Percentiles rank a stretch among this genome's conserved stretches.
phyloP scores from a whole-genome alignment of 148 eudicot genomes.

The Mesembryanthemum crystallinum region DNA sequence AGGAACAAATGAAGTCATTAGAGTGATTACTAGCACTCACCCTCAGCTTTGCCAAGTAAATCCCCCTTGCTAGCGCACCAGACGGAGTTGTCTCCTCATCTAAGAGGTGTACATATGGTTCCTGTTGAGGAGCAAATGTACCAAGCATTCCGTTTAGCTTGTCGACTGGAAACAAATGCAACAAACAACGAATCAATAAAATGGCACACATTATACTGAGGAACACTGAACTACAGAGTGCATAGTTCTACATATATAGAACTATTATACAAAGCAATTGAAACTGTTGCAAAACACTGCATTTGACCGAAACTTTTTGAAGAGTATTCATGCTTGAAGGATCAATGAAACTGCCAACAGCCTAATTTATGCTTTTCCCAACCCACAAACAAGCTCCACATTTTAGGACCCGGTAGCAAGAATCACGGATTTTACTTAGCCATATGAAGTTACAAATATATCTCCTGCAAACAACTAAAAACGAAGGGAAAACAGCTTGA shows the following conservation, averaged over 20 bases:
- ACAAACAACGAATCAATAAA: neutral
- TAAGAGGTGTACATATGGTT: conserved; percentile 45
- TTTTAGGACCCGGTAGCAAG: neutral
- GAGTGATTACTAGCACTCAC: conserved; percentile 23
- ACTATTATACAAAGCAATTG: neutral
- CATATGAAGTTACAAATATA: neutral
- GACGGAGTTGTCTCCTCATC: conserved; percentile 69
- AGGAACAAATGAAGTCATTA: neutral
- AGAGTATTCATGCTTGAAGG: too few species aligned
- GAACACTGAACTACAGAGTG: neutral
- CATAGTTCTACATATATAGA: neutral
- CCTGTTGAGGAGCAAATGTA: conserved; percentile 61
- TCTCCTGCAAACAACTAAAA: too few species aligned
- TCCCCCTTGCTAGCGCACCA: conserved; percentile 65
- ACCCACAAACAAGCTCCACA: neutral
- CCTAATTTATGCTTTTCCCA: neutral
- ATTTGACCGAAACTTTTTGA: neutral
- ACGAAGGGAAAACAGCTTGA: neutral
- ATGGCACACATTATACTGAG: neutral
- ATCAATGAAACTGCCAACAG: too few species aligned
- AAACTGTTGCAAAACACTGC: neutral
- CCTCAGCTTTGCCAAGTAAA: conserved; percentile 52
- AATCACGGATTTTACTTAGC: neutral
- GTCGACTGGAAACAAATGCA: conserved; percentile 44
- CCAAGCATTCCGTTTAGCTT: conserved; percentile 60